phyloP scores from a whole-genome alignment of 2,329 filamentous ascomycete genomes.

The Tolypocladium tundrense region DNA sequence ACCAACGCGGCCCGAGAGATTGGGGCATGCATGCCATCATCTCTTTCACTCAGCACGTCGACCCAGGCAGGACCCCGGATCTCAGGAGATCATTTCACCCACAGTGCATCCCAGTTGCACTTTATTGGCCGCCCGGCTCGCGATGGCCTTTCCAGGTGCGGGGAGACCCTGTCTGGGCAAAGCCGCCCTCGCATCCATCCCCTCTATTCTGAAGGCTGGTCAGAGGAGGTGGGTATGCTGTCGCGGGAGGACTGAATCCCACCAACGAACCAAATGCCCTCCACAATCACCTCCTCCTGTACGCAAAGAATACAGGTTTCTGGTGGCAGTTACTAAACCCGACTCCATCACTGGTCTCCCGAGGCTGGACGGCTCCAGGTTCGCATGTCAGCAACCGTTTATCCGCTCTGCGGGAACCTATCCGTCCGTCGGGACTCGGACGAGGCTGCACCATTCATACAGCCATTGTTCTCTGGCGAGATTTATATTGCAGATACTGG shows the following conservation, averaged over 20 bases:
- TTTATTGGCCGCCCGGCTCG: neutral
- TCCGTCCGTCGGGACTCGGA: neutral
- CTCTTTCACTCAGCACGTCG: neutral
- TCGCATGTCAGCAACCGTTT: neutral
- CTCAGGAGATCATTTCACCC: neutral
- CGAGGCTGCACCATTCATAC: neutral
- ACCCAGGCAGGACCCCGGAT: neutral
- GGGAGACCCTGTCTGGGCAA: neutral
- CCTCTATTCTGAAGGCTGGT: no score
- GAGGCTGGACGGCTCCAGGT: neutral
- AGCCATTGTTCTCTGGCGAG: neutral
- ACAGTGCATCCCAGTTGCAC: neutral
- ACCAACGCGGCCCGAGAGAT: neutral
- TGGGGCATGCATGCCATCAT: neutral
- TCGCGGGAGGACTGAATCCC: neutral
- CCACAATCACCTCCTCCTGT: neutral
- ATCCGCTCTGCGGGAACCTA: no score
- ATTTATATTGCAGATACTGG: neutral
- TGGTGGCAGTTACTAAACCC: neutral
- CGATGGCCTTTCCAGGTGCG: neutral
- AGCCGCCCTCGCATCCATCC: neutral
- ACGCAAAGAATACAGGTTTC: neutral
- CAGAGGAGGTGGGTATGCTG: neutral
- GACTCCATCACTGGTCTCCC: neutral
- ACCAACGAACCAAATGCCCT: neutral